phyloP scores from a whole-genome alignment of 768 basidiomycete genomes.

The Kwoniella sp. region DNA sequence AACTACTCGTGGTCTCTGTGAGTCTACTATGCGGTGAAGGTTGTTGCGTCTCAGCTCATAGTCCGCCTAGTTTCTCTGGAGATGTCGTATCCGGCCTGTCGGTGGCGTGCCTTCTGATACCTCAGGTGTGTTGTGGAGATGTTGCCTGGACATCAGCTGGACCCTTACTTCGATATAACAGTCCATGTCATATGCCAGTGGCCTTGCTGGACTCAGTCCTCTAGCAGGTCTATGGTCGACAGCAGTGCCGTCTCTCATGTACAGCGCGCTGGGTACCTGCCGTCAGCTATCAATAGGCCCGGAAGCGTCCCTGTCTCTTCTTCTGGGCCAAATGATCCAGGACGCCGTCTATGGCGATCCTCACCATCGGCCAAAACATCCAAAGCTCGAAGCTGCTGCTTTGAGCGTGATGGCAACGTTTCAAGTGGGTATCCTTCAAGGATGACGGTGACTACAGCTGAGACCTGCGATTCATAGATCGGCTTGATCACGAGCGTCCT shows the following conservation, averaged over 20 bases:
- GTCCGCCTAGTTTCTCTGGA: constrained; percentile 56
- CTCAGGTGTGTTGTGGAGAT: constrained; percentile 46
- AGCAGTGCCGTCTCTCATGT: constrained; percentile 78
- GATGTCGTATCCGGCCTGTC: constrained; percentile 83
- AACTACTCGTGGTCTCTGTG: constrained; percentile 46
- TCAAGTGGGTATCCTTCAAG: constrained; percentile 57
- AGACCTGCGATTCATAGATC: constrained; percentile 55
- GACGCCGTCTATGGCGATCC: constrained; percentile 60
- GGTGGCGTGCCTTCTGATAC: constrained; percentile 55
- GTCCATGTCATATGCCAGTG: constrained; percentile 85
- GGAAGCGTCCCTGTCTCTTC: constrained; percentile 78
- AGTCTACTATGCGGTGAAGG: no score
- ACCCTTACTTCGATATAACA: constrained; percentile 54
- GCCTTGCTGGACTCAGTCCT: constrained; percentile 77
- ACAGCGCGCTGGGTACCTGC: constrained; percentile 81
- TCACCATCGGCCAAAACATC: constrained; percentile 52
- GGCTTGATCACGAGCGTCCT: constrained; percentile 79
- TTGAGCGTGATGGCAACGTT: constrained; percentile 78
- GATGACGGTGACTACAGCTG: neutral
- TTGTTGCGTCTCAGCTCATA: constrained; percentile 4
- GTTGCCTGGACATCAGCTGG: constrained; percentile 48
- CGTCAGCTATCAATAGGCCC: constrained; percentile 57
- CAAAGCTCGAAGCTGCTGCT: constrained; percentile 60
- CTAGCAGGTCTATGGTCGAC: constrained; percentile 82
- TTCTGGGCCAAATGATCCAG: constrained; percentile 79